phyloP scores from a whole-genome alignment of 106 monocot species.

The Narthecium ossifragum region DNA sequence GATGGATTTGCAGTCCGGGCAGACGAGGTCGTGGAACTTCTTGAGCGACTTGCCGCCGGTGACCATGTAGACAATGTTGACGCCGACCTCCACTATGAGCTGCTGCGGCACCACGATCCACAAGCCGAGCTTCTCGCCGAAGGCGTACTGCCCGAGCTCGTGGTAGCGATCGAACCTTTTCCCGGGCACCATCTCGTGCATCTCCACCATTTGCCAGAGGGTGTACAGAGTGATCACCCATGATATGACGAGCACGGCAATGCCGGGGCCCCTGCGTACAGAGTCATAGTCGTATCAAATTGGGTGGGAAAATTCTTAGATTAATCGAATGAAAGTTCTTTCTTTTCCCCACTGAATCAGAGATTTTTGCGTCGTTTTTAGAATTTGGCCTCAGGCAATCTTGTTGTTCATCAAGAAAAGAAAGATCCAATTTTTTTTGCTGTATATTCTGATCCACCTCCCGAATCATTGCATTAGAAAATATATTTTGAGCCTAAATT shows the following conservation, averaged over 20 bases:
- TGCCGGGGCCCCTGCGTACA: constrained; percentile 49
- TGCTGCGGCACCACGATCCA: constrained; percentile 46
- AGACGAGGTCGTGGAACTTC: constrained; percentile 37
- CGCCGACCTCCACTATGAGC: constrained; percentile 30
- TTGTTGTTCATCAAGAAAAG: too few relatives aligned
- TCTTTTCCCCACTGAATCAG: too few relatives aligned
- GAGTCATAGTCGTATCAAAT: too few relatives aligned
- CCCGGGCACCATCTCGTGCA: constrained; percentile 52
- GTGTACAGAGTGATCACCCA: constrained; percentile 53
- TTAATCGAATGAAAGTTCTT: too few relatives aligned
- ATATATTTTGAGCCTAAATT: too few relatives aligned
- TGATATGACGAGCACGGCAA: constrained; percentile 19
- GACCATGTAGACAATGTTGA: constrained; percentile 52
- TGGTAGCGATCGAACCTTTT: constrained; percentile 52
- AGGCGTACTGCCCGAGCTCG: constrained; percentile 45
- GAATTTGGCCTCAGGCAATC: too few relatives aligned
- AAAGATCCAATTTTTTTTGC: too few relatives aligned
- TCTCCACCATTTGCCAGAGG: constrained; percentile 57
- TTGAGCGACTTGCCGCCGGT: constrained; percentile 43
- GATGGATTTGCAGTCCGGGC: constrained; percentile 13
- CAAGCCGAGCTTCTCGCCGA: constrained; percentile 40
- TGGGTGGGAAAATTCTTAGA: too few relatives aligned
- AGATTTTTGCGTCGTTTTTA: too few relatives aligned
- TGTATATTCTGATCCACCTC: too few relatives aligned
- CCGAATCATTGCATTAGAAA: too few relatives aligned